Evolutionary conservation across 495 filamentous ascomycete species (phyloP).

Genomic region (Letharia columbiana): DNA sequence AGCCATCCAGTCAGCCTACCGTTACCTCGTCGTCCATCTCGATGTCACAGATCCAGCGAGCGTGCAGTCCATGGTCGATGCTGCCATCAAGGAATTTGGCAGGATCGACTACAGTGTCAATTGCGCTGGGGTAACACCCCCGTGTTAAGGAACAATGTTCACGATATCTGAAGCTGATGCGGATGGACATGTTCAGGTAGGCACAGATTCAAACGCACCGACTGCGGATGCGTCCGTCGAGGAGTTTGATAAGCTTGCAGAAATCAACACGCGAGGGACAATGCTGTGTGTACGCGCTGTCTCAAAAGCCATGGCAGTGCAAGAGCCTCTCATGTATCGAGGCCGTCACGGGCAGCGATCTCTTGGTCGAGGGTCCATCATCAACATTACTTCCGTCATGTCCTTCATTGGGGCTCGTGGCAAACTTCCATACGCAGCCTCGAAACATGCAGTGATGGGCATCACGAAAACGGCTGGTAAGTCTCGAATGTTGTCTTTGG

Average conservation of each 20-base stretch:
- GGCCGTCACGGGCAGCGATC: neutral
- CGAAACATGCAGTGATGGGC: conserved; percentile 14
- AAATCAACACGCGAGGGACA: conserved; percentile 10
- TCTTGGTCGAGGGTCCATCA: conserved; percentile 12
- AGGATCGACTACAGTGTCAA: conserved; percentile 34
- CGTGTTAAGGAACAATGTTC: neutral
- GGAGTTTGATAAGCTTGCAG: conserved; percentile 1
- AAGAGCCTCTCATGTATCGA: neutral
- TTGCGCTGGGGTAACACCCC: conserved; percentile 30
- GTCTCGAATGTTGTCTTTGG: neutral
- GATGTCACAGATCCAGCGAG: conserved; percentile 29
- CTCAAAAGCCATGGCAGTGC: conserved; percentile 8
- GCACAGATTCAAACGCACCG: neutral
- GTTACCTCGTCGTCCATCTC: conserved; percentile 25
- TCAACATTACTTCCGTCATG: conserved; percentile 6
- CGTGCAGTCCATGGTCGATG: conserved; percentile 29
- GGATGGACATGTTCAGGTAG: neutral
- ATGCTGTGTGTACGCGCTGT: conserved; percentile 13
- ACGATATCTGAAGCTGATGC: neutral
- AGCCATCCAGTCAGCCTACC: conserved; percentile 29
- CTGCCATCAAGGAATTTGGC: conserved; percentile 28
- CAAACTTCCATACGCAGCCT: conserved; percentile 9
- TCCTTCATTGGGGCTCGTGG: conserved; percentile 1
- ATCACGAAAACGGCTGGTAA: conserved; percentile 16
- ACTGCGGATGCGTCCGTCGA: conserved; percentile 3